Conservation (phyloP, 495 filamentous ascomycete species). For the Penicillium waksmanii region DNA sequence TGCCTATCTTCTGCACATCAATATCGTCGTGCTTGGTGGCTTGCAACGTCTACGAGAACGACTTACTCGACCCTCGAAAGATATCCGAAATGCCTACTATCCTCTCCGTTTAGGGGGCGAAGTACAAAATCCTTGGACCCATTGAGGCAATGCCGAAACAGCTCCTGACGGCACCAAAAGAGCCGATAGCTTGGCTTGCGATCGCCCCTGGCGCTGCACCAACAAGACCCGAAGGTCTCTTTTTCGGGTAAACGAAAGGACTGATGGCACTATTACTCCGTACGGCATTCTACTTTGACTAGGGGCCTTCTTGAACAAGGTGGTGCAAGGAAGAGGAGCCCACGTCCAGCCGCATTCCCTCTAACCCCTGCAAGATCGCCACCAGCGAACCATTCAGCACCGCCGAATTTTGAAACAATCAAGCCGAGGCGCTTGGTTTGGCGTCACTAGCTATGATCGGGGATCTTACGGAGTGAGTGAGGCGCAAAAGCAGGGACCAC, state of each 20-base stretch:
- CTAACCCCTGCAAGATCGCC: conserved; percentile 14
- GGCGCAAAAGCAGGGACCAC: conserved; percentile 26
- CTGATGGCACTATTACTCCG: neutral
- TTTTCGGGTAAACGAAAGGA: conserved; percentile 3
- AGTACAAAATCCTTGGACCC: neutral
- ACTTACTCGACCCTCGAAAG: neutral
- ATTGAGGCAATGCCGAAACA: conserved; percentile 8
- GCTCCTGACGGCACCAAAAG: conserved; percentile 1
- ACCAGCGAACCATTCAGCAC: conserved; percentile 9
- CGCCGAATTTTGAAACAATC: conserved; percentile 8
- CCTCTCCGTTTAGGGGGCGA: neutral
- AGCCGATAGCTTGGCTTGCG: conserved; percentile 22
- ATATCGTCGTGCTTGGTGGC: conserved; percentile 10
- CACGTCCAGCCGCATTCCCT: conserved; percentile 4
- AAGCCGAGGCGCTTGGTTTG: conserved; percentile 11
- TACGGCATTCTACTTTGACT: neutral
- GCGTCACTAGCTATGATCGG: conserved; percentile 24
- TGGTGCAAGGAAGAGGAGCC: conserved; percentile 1
- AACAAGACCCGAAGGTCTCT: conserved; percentile 4
- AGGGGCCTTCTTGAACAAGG: neutral
- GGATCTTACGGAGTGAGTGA: conserved; percentile 18
- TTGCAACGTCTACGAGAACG: neutral
- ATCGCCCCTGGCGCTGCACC: conserved; percentile 19
- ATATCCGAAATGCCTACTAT: neutral
- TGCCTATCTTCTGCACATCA: conserved; percentile 18